Evolutionary conservation across 2,329 filamentous ascomycete species (phyloP), one percentile per base, ranked within the genome.

Genomic region (Colletotrichum godetiae): DNA sequence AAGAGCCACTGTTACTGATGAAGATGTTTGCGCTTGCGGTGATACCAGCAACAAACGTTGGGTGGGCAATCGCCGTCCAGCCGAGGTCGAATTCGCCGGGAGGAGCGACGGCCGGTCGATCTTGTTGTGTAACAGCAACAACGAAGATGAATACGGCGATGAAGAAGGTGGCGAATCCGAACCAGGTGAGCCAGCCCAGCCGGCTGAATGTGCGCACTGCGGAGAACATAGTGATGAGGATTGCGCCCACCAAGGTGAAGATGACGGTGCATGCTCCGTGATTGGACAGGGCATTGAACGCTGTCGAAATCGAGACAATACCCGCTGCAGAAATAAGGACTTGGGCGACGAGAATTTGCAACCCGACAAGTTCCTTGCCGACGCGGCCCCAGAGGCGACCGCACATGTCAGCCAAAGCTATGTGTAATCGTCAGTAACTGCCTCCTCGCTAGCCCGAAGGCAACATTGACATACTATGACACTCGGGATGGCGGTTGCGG

Each of bases 171-270:
- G 55, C 81, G 85, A 64, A 88, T 78, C 82, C 84, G 87, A 46
- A 83, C 83, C 13, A 89, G 79, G 15, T 81, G 79, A 71, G 87
- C 84, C 1, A 89, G 81, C 0, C 87, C 88, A 10, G 87, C 80
- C 2, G 87, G 86, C 55, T 88, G 83, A 87, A 79, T 1, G 84
- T 84, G 1, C 85, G 85, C n/a, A 87, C 79, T n/a, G 86, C 81
- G 69, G 88, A 88, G 76, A 89, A 86, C 62, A 83, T 86, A 1
- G 85, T 83, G 75, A 87, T 87, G 0, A 87, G 81, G 77, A 88
- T 87, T 0, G 86, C 86, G 1, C 82, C 84, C 70, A 85, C 88
- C 29, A 89, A 80, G 46, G 87, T 86, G 75, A 89, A 89, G 74
- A 87, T 81, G 65, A 88, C 79, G 0, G 86, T 89, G 4, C 87